phyloP scores from a whole-genome alignment of 2,329 filamentous ascomycete genomes.

The Trichoderma guizhouense region DNA sequence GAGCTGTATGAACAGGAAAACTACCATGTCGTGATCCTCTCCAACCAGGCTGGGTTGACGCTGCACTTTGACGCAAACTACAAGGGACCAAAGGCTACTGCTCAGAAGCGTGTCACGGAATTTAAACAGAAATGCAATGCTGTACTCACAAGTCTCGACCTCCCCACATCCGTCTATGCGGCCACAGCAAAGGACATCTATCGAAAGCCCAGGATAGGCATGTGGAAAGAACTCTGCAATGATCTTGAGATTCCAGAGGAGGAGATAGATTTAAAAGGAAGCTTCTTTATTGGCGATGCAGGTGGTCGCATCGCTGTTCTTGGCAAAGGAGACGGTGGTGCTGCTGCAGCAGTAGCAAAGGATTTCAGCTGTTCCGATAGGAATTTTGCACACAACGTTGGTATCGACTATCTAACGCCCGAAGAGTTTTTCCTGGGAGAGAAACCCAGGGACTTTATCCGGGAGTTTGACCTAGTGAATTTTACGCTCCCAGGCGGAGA shows the following conservation, averaged over 20 bases:
- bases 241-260: constrained; percentile 57
- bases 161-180: constrained; percentile 80
- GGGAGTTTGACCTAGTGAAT: constrained; percentile 67
- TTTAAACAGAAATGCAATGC: constrained; percentile 78
- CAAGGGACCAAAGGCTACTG: constrained; percentile 54
- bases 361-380: constrained; percentile 67
- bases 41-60: constrained; percentile 82
- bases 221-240: constrained; percentile 68
- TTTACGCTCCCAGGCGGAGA: constrained; percentile 42
- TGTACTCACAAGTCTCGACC: constrained; percentile 66
- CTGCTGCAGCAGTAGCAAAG: constrained; percentile 37
- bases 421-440: constrained; percentile 86
- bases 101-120: constrained; percentile 63
- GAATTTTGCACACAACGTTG: constrained; percentile 82
- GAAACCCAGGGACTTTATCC: constrained; percentile 59
- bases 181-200: constrained; percentile 79
- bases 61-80: constrained; percentile 70
- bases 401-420: constrained; percentile 77
- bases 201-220: constrained; percentile 82
- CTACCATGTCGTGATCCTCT: constrained; percentile 74
- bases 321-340: constrained; percentile 23
- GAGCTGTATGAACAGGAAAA: constrained; percentile 65
- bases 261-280: constrained; percentile 64
- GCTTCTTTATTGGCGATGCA: constrained; percentile 89
- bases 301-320: constrained; percentile 52